These are phyloP conservation scores for Didymella segeticola DNA, from an alignment of 2,329 filamentous ascomycete genomes.

Conservation along the genomic window DNA sequence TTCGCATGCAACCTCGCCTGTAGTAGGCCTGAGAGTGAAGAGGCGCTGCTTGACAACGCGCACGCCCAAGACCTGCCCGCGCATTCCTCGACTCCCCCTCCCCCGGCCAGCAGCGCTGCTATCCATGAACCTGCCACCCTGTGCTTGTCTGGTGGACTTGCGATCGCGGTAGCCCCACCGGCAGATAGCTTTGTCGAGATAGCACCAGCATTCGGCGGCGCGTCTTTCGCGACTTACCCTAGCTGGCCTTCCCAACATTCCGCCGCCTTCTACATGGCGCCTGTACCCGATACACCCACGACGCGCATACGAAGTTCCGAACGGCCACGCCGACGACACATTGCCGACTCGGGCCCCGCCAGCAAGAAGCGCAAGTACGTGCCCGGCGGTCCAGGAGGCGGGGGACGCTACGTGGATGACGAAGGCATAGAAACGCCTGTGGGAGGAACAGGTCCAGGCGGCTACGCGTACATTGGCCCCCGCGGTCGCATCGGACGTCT, in stretches of 20 bases:
- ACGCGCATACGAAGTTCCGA: constrained; percentile 45
- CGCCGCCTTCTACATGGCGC: constrained; percentile 41
- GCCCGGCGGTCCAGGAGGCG: constrained; percentile 84
- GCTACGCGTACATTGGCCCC: constrained; percentile 59
- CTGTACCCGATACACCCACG: constrained; percentile 45
- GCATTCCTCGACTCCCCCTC: constrained; percentile 18
- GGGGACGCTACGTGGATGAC: constrained; percentile 81
- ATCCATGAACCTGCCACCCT: constrained; percentile 33
- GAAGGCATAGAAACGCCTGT: constrained; percentile 68
- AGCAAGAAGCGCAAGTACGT: constrained; percentile 68
- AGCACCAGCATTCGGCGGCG: constrained; percentile 38
- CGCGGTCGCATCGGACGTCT: constrained; percentile 62
- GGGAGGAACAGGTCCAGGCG: constrained; percentile 56
- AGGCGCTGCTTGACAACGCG: constrained; percentile 18
- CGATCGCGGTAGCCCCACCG: constrained; percentile 35
- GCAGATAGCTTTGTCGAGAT: too few species aligned
- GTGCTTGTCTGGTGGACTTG: constrained; percentile 33
- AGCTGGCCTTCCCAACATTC: constrained; percentile 35
- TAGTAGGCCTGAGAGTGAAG: constrained; percentile 10
- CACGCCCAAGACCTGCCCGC: constrained; percentile 29
- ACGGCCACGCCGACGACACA: constrained; percentile 41
- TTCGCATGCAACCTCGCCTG: constrained; percentile 25
- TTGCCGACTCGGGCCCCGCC: constrained; percentile 52
- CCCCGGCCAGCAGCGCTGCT: constrained; percentile 13
- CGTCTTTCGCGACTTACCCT: constrained; percentile 39